Conservation (phyloP, 164 flowering plant species). For the grape (Vitis vinifera) region ASM3070453v1 NC_081813.1:13577501-13578000, state of each 20-base stretch:
- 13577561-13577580: no score
- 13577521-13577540: no score
- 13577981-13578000: not conserved
- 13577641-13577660: not conserved
- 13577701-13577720: conserved; percentile 89
- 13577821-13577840: not conserved
- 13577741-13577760: conserved; percentile 47
- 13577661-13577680: not conserved
- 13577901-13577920: not conserved
- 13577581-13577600: no score
- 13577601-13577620: no score
- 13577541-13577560: no score
- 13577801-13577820: conserved; percentile 84
- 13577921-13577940: not conserved
- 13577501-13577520: no score
- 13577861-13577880: not conserved
- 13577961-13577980: not conserved
- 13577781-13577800: conserved; percentile 97
- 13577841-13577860: not conserved
- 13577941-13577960: not conserved
- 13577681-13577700: conserved; percentile 66
- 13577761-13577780: conserved; percentile 95
- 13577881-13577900: not conserved
- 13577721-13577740: conserved; percentile 65
- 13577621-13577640: no score